phyloP scores from a whole-genome alignment of 306 rosid species.

The Acacia acuminata region DNA sequence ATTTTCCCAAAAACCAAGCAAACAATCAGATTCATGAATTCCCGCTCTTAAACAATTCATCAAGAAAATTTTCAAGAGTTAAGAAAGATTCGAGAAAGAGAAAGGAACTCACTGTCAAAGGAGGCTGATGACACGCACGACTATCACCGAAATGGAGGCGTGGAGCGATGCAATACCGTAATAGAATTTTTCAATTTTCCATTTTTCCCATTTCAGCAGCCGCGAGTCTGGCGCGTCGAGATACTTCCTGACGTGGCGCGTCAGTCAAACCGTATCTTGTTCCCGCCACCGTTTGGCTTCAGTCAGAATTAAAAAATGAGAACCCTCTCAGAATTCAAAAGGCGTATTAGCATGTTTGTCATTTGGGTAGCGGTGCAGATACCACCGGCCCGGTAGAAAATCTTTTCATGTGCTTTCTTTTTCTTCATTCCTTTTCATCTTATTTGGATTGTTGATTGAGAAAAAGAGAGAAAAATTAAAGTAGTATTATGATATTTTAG shows the following conservation, averaged over 20 bases:
- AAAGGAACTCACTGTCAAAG: slow-evolving; percentile 1
- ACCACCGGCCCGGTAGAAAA: no score
- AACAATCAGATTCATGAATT: slow-evolving; percentile 5
- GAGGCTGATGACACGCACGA: not conserved
- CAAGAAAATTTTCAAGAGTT: not conserved
- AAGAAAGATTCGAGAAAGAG: not conserved
- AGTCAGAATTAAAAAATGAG: no score
- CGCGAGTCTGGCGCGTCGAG: not conserved
- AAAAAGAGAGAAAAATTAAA: no score
- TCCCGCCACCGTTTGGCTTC: not conserved
- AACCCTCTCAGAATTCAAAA: no score
- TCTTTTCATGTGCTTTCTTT: no score
- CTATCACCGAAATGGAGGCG: not conserved
- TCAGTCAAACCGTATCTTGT: not conserved
- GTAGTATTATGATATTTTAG: no score
- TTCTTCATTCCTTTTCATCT: no score
- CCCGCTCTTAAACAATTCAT: not conserved
- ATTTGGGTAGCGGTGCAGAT: no score
- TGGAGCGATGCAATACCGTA: not conserved
- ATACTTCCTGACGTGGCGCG: not conserved
- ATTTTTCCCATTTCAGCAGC: not conserved
- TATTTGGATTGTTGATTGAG: no score
- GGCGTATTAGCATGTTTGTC: no score
- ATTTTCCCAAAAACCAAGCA: not conserved
- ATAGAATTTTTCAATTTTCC: not conserved